Base-by-base conservation (phyloP, 805 yeast genomes). In the Debaryomyces hansenii region DNA sequence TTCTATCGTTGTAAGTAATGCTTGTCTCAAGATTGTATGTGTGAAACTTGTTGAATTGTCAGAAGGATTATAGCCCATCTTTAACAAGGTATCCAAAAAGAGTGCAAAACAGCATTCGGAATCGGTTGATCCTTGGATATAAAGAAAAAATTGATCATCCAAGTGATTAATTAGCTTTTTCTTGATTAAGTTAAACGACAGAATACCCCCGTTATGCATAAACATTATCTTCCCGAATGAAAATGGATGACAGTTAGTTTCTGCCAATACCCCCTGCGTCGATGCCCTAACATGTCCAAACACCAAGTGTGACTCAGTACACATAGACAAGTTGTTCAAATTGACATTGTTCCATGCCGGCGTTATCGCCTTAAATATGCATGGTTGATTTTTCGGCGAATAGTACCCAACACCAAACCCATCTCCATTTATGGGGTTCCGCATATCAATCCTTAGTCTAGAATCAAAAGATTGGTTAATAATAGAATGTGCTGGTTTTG, bases 291-390 rank as follows among this genome's bases (percentile, higher is more conserved):
- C 97, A 65, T 94, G 99, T 2, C 96, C 99, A 72, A 94, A 94
- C 2, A 92, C 89, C 41, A 91, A 69, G 42, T 77, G 75, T 1
- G 96, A 85, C 60, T 87, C 83, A 2, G 99, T 94, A 71, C 92
- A 90, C 58, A 83, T 89, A 0, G 97, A 88, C 27, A 94, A 70
- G 32, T 90, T 81, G 48, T 89, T 92, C 46, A 94, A 70, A 59
- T 94, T 94, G 59, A 87, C 82, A 65, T 94, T 94, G 69, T 94
- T 94, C 99, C 99, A 94, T 0, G 97, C 96, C 0, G 99, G 99
- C 0, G 99, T 94, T 40, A 91, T 94, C 10, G 98, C 98, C 56
- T 90, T 84, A 71, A 88, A 94, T 2, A 90, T 78, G 66, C 98
- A 94, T 20, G 99, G 98, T 1, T 90, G 87, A 37, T 82, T 80